Evolutionary conservation across 352 stramenopile species (phyloP).

Genomic region (Phytophthora multivora): DNA sequence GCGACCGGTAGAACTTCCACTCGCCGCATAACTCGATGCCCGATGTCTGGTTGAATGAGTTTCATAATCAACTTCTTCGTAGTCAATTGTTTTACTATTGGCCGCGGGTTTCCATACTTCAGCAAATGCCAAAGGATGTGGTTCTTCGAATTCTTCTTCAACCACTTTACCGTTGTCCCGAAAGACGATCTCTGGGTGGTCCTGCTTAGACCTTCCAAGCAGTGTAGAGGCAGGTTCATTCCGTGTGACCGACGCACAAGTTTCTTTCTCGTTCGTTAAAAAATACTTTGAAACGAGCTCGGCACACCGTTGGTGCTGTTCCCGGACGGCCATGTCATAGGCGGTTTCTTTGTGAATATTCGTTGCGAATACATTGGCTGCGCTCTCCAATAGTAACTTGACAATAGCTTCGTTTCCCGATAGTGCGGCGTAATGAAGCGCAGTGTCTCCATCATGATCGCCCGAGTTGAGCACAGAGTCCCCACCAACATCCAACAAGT

Average conservation of each 20-base stretch:
- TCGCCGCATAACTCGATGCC: conserved; percentile 11
- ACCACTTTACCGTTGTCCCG: conserved; percentile 24
- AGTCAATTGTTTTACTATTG: conserved; percentile 1
- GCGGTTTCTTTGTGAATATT: conserved; percentile 72
- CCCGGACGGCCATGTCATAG: conserved; percentile 62
- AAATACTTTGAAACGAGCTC: conserved; percentile 67
- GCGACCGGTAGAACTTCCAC: conserved; percentile 20
- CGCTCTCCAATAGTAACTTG: conserved; percentile 76
- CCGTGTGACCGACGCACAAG: conserved; percentile 27
- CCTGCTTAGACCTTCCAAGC: conserved; percentile 28
- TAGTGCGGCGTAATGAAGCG: conserved; percentile 75
- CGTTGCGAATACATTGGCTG: conserved; percentile 62
- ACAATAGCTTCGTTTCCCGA: conserved; percentile 67
- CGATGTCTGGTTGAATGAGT: conserved; percentile 17
- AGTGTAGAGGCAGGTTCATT: conserved; percentile 60
- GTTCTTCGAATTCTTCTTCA: conserved; percentile 19
- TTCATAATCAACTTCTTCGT: conserved; percentile 18
- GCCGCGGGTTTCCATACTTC: conserved; percentile 15
- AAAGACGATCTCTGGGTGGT: conserved; percentile 11
- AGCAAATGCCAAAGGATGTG: conserved; percentile 21
- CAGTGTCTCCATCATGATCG: conserved; percentile 76
- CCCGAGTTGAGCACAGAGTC: conserved; percentile 83
- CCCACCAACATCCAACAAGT: conserved; percentile 82
- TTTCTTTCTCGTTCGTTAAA: conserved; percentile 41
- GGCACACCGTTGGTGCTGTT: conserved; percentile 52